phyloP scores from a whole-genome alignment of 2,329 filamentous ascomycete genomes.

The Cladophialophora exuberans region DNA sequence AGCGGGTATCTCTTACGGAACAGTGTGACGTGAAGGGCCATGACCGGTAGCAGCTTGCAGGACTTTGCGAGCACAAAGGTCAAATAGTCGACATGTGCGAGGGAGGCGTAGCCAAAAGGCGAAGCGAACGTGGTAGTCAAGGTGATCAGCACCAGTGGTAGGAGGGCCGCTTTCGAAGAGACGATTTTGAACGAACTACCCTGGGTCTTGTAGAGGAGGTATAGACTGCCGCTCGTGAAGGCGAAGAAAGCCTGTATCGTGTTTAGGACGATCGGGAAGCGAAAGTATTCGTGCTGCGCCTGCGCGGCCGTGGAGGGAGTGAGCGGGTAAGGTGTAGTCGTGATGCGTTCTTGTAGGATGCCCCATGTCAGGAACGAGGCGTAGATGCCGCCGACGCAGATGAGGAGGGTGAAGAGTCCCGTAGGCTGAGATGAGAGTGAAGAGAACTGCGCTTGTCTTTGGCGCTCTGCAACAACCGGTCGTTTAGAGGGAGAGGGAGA shows the following conservation, averaged over 20 bases:
- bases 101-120: slow-evolving; percentile 92
- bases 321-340: slow-evolving; percentile 75
- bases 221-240: slow-evolving; percentile 77
- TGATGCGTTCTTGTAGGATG: slow-evolving; percentile 94
- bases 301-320: slow-evolving; percentile 47
- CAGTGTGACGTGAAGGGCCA: slow-evolving; percentile 91
- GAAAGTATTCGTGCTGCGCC: slow-evolving; percentile 71
- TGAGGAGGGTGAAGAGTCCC: slow-evolving; percentile 73
- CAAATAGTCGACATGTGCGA: slow-evolving; percentile 95
- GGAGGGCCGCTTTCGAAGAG: slow-evolving; percentile 72
- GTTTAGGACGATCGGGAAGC: slow-evolving; percentile 92
- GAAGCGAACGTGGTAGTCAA: slow-evolving; percentile 85
- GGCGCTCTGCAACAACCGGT: not conserved
- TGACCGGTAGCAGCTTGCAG: slow-evolving; percentile 97
- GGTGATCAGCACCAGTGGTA: slow-evolving; percentile 81
- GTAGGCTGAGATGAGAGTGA: slow-evolving; percentile 46
- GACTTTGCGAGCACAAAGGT: slow-evolving; percentile 97
- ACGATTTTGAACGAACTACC: slow-evolving; percentile 64
- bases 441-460: not conserved
- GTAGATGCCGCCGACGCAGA: slow-evolving; percentile 95
- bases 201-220: slow-evolving; percentile 70
- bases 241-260: slow-evolving; percentile 93
- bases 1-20: slow-evolving; percentile 88
- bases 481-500: slow-evolving; percentile 1
- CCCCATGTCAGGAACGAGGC: slow-evolving; percentile 96